Conservation (phyloP, 179 eudicot species). For the Dionaea muscipula region DNA sequence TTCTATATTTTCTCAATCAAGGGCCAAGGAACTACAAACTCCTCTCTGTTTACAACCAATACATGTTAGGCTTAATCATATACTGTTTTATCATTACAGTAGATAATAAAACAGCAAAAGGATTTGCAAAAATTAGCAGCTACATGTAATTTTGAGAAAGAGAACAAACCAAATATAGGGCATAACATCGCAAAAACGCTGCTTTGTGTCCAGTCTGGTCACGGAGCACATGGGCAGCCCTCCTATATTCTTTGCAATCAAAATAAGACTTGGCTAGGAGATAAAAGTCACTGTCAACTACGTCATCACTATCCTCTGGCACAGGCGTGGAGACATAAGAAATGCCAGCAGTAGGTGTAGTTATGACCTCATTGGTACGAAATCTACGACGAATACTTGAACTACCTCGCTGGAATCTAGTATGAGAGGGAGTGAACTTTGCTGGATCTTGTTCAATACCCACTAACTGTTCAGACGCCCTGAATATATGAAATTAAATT, state of each 20-base stretch:
- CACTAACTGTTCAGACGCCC: constrained; percentile 92
- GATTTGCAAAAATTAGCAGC: too few relatives aligned
- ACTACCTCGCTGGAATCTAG: constrained; percentile 85
- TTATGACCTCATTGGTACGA: constrained; percentile 41
- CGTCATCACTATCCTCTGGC: constrained; percentile 55
- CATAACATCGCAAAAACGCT: constrained; percentile 79
- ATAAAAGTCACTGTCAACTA: constrained; percentile 58
- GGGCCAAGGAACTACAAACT: too few relatives aligned
- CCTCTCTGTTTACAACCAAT: too few relatives aligned
- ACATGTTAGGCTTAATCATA: too few relatives aligned
- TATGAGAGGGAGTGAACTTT: constrained; percentile 72
- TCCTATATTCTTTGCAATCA: constrained; percentile 74
- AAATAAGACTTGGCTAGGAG: constrained; percentile 79
- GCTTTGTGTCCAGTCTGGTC: constrained; percentile 75
- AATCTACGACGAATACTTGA: constrained; percentile 76
- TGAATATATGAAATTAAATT: constrained; percentile 12
- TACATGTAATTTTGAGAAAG: not conserved
- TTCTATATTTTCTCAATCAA: too few relatives aligned
- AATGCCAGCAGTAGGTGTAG: constrained; percentile 62
- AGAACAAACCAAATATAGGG: constrained; percentile 75
- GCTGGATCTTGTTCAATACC: constrained; percentile 91
- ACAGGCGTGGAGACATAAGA: constrained; percentile 50
- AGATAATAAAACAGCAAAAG: too few relatives aligned
- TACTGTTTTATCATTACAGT: too few relatives aligned
- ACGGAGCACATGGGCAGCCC: constrained; percentile 88